Evolutionary conservation across 2,329 filamentous ascomycete species (phyloP), one percentile per base, ranked within the genome.

Genomic region (Mycosphaerelloides madeirae): DNA sequence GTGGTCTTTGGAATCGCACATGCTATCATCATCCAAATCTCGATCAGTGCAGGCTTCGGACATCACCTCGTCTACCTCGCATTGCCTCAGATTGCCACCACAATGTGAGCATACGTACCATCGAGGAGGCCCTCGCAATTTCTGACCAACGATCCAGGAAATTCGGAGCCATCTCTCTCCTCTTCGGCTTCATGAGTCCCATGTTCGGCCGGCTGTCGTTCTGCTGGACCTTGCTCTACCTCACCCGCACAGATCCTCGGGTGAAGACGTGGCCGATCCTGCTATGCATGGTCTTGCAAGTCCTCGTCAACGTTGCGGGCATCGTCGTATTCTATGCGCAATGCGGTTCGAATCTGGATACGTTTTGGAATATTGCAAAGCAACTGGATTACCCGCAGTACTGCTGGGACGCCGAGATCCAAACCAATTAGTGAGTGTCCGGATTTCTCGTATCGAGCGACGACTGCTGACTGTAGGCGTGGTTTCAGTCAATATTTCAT

Each of bases 141-240:
- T 40, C 25, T 29, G 22, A 12, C 15, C 22, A 18, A 9, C 3
- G 9, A 25, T 5, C 9, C 14, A 51, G 47, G 44, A 49, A 47
- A 14, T 46, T 48, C 18, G 60, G 61, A 19, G 49, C 52, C 29
- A 33, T 52, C 8, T 53, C 55, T 3, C 41, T 64, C 15, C 39
- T 49, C 3, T 53, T 48, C 34, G 57, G 55, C 13, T 57, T 55
- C 32, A 38, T 60, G 15, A 53, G 49, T 33, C 57, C 60, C 3
- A 58, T 60, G 52, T 38, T 51, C 35, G 61, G 56, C 12, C 46
- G 61, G 4, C 41, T 64, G 1, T 50, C 48, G 15, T 64, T 62
- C 44, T 57, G 54, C 45, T 53, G 53, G 15, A 62, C 60, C 8
- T 31, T 64, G 5, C 50, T 61, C 8, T 63, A 43, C 37, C 52